These are phyloP conservation scores for Darksidea phi DNA, from an alignment of 495 filamentous ascomycete genomes.

Conservation along the genomic window DNA sequence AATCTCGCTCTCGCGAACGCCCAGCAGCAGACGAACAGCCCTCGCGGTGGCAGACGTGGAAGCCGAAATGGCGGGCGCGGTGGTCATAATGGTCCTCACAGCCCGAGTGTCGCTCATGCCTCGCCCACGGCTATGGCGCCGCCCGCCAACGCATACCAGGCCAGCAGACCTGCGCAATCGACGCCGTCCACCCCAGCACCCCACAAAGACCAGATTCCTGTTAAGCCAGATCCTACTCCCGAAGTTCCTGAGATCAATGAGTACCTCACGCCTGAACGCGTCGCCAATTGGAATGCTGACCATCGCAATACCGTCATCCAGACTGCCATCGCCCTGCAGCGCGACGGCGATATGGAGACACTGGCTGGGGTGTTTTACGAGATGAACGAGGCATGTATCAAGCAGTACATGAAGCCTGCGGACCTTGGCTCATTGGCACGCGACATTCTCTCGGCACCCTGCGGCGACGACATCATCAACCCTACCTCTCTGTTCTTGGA, in stretches of 20 bases:
- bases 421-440: conserved; percentile 72
- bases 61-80: conserved; percentile 48
- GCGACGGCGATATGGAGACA: conserved; percentile 62
- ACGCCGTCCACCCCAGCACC: conserved; percentile 2
- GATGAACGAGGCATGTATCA: conserved; percentile 68
- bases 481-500: conserved; percentile 63
- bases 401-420: conserved; percentile 60
- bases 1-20: conserved; percentile 60
- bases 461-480: conserved; percentile 49
- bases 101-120: conserved; percentile 12
- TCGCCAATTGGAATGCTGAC: conserved; percentile 52
- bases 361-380: conserved; percentile 81
- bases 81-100: conserved; percentile 26
- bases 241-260: conserved; percentile 7
- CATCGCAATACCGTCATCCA: conserved; percentile 52
- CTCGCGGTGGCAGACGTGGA: conserved; percentile 41
- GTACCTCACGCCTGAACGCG: conserved; percentile 26
- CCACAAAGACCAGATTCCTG: too few relatives aligned
- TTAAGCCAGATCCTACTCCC: conserved; percentile 7
- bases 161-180: conserved; percentile 41
- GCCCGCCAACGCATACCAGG: conserved; percentile 3
- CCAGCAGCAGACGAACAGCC: conserved; percentile 47
- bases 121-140: conserved; percentile 26
- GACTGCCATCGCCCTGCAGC: conserved; percentile 52
- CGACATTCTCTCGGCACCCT: conserved; percentile 65